These are phyloP conservation scores for Clarkia xantiana DNA, from an alignment of 345 rosid species.

Conservation along the genomic window DNA sequence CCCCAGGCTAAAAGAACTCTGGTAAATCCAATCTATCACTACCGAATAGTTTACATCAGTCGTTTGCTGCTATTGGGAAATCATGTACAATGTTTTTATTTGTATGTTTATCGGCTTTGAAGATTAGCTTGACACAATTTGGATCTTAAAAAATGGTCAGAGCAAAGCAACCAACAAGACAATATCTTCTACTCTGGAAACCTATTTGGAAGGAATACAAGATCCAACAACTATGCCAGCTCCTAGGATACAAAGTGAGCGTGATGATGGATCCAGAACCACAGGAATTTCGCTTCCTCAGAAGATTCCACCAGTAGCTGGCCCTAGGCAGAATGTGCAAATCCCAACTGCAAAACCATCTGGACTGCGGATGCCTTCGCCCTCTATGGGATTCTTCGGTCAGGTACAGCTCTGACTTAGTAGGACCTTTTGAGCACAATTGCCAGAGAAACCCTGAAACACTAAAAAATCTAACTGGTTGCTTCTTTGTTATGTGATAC, in stretches of 20 bases:
- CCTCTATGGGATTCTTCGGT: constrained; percentile 71
- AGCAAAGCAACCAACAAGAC: constrained; percentile 17
- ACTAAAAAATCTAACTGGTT: background rate
- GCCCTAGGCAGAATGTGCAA: constrained; percentile 16
- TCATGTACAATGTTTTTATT: too few relatives aligned
- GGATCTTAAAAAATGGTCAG: constrained; percentile 13
- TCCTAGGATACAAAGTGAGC: constrained; percentile 16
- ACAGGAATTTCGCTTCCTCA: constrained; percentile 19
- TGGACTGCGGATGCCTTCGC: constrained; percentile 82
- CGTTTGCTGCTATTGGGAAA: too few relatives aligned
- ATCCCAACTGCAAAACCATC: constrained; percentile 44
- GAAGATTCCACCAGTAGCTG: constrained; percentile 13
- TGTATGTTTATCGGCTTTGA: too few relatives aligned
- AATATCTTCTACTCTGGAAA: constrained; percentile 21
- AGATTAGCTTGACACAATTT: background rate
- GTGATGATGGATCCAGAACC: constrained; percentile 16
- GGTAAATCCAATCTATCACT: constrained; percentile 26
- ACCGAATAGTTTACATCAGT: background rate
- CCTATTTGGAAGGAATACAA: constrained; percentile 18
- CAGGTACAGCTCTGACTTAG: constrained; percentile 29
- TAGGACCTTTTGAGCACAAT: too few relatives aligned
- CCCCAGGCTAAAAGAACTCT: constrained; percentile 37
- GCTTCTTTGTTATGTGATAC: background rate
- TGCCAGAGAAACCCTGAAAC: too few relatives aligned
- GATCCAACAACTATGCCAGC: constrained; percentile 17